Evolutionary conservation across 768 basidiomycete species (phyloP), one percentile per base, ranked within the genome.

Genomic region (Hortiboletus campestris): DNA sequence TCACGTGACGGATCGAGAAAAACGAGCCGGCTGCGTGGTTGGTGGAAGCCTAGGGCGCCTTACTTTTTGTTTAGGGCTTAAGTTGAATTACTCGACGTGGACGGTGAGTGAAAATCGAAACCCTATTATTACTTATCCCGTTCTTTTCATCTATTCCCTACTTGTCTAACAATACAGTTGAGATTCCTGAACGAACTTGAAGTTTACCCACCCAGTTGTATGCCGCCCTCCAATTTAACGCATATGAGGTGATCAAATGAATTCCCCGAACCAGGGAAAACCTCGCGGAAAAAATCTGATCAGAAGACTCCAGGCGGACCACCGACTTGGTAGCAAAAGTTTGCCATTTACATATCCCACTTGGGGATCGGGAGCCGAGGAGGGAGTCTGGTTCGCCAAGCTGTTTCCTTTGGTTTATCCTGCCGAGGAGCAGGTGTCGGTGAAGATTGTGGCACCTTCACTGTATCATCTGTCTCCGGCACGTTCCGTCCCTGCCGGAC

Each of bases 281-380:
- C 34, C 34, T 16, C 14, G 34, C 34, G 34, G 34, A 35, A 35
- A 35, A 25, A 25, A 3, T 35, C 14, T 35, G 34, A 1, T 35
- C 34, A 6, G 14, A 47, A 22, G 25, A 38, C 22, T 17, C 20
- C 34, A 0, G n/a, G 19, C 13, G 12, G 6, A 13, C 38, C 19
- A 6, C 28, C 29, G 9, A 29, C 49, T 41, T 13, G 39, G 29
- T 20, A 12, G 6, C 11, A 41, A 41, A 20, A 22, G 0, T 6
- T 41, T 22, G 19, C n/a, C 19, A 9, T 42, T 29, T 43, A 69
- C 14, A 55, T 11, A 22, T 68, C 68, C 69, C 69, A 71, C 54
- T 67, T 71, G 22, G 69, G 69, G 41, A 71, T 69, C 13, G 69
- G 71, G 11, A 38, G 61, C 10, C 71, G 67, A 49, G 68, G 63